Conservation (phyloP, 169 alveolate species). For the Perkinsus olseni region DNA sequence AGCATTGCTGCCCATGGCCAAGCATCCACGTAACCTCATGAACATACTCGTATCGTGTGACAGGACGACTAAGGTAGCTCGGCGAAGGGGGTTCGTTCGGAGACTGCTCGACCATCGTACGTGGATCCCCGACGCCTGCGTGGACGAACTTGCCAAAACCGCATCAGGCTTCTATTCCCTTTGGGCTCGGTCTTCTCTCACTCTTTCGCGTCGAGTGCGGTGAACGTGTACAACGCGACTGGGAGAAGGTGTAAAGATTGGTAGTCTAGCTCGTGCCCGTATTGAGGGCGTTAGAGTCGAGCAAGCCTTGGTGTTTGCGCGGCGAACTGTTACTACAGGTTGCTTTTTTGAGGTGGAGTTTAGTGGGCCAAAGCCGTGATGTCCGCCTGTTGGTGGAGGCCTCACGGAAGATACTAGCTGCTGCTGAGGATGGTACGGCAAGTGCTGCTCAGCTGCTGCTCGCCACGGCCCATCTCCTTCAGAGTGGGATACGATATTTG, state of each 20-base stretch:
- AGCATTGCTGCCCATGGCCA: background rate
- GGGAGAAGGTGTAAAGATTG: no score
- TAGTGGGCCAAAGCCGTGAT: background rate
- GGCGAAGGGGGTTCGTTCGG: background rate
- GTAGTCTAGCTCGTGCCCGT: no score
- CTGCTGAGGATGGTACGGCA: background rate
- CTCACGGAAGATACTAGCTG: background rate
- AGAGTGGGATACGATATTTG: background rate
- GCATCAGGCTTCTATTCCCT: no score
- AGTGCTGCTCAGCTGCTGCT: background rate
- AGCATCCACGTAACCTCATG: background rate
- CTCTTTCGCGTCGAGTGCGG: no score
- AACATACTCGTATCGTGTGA: background rate
- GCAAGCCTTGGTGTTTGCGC: no score
- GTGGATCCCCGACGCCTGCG: no score
- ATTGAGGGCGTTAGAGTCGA: no score
- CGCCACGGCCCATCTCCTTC: background rate
- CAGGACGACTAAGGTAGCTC: background rate
- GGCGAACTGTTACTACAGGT: no score
- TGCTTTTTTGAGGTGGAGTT: background rate
- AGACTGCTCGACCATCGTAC: no score
- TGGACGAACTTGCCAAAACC: no score
- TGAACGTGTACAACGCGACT: no score
- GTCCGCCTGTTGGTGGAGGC: background rate
- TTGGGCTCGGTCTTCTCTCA: no score